Conservation (phyloP, 2,329 filamentous ascomycete genomes). For the Elsinoe ampelina region DNA sequence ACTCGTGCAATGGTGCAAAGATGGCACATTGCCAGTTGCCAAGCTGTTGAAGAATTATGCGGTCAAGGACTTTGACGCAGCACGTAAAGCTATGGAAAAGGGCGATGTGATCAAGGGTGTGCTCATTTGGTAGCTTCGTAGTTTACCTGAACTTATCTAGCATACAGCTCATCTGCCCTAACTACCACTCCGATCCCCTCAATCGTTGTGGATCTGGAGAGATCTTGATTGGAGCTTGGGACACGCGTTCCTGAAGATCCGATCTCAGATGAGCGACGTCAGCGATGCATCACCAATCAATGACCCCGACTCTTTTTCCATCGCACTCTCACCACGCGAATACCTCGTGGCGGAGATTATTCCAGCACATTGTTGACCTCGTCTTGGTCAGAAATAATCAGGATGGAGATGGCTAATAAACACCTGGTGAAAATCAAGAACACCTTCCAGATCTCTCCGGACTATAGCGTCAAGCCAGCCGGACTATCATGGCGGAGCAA, state of each 20-base stretch:
- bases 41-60: constrained; percentile 34
- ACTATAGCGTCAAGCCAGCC: constrained; percentile 26
- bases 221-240: not conserved
- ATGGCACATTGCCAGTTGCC: constrained; percentile 35
- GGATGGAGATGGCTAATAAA: constrained; percentile 13
- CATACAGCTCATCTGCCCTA: not conserved
- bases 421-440: constrained; percentile 21
- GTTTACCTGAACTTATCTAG: not conserved
- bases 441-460: constrained; percentile 27
- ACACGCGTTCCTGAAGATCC: constrained; percentile 10
- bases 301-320: not conserved
- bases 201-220: not conserved
- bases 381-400: too few relatives aligned
- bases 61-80: constrained; percentile 29
- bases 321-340: too few relatives aligned
- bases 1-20: constrained; percentile 37
- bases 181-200: not conserved
- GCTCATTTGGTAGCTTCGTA: constrained; percentile 26
- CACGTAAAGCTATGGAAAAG: constrained; percentile 29
- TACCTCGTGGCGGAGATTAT: too few relatives aligned
- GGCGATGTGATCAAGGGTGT: constrained; percentile 32
- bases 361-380: too few relatives aligned
- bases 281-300: constrained; percentile 13
- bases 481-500: constrained; percentile 48
- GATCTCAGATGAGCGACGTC: not conserved